Evolutionary conservation across 2,329 filamentous ascomycete species (phyloP), one percentile per base, ranked within the genome.

Genomic region (Lachnum nothofagi): DNA sequence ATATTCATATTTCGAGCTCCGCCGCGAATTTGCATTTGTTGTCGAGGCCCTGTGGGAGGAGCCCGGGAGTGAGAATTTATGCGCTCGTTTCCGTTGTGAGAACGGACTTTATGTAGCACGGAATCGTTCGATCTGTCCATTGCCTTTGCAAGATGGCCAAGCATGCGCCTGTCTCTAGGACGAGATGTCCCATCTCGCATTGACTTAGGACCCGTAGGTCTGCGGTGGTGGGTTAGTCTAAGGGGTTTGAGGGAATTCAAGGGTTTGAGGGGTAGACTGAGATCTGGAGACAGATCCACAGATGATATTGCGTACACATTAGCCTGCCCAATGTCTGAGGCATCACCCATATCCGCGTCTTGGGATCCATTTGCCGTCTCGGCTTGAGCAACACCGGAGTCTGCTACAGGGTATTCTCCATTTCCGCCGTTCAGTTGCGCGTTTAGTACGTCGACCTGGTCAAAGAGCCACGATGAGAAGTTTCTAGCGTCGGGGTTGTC

Each of bases 391-490:
- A 76, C 62, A 25, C 57, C 49, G 49, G 54, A 42, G 22, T 53
- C 41, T 24, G 19, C 42, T 8, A 35, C 51, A 50, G 41, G 48
- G 49, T 52, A 55, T 49, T 46, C 63, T 62, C 54, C 61, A 60
- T 29, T 64, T 10, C 62, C 57, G 20, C 79, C 79, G 56, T 82
- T 83, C 51, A 83, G 62, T 65, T 85, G 80, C 42, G 73, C 72
- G 62, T 84, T 82, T 53, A 93, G 73, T 10, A 72, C 56, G 39
- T 85, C 80, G 52, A 95, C 84, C 66, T 95, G 86, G 47, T 90
- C 80, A 65, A 97, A 97, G n/a, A 98, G 74, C 93, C 93, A 98
- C 65, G 77, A 79, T 53, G 91, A 83, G 65, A 98, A 97, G 46
- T 91, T 85, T 53, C 80, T 80, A 6, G 89, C 88, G 56, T 83